Evolutionary conservation across 768 basidiomycete genomes (phyloP).

Genomic region (Amanita molliuscula): DNA sequence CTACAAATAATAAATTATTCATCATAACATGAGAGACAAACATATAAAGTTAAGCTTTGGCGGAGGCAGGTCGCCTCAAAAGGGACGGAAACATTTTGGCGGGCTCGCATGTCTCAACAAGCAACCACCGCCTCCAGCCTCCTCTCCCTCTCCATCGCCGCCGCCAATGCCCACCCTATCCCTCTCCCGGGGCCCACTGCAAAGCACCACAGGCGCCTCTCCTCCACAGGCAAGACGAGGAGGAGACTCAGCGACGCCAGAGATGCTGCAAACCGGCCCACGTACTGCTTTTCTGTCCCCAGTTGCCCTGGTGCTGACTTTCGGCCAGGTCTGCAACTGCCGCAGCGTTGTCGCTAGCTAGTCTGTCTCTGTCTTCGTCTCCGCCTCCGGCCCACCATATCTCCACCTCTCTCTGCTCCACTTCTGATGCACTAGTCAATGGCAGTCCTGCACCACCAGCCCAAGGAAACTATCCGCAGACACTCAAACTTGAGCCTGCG

Average conservation of each 20-base stretch:
- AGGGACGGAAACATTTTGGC: conserved; percentile 1
- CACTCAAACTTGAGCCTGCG: neutral
- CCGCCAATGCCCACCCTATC: conserved; percentile 39
- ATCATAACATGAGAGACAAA: too few relatives aligned
- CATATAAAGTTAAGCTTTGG: too few relatives aligned
- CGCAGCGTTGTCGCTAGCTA: conserved; percentile 32
- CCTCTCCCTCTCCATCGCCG: conserved; percentile 60
- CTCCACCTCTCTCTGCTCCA: neutral
- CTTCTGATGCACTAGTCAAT: neutral
- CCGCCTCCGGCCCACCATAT: conserved; percentile 17
- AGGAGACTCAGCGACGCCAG: conserved; percentile 71
- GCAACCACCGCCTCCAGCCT: conserved; percentile 28
- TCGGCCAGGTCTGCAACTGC: conserved; percentile 12
- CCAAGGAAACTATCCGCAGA: neutral
- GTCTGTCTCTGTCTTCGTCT: conserved; percentile 33
- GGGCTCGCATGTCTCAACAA: conserved; percentile 6
- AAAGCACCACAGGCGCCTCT: conserved; percentile 58
- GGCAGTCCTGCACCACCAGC: neutral
- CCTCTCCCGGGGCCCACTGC: conserved; percentile 15
- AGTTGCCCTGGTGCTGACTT: neutral
- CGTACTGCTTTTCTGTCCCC: conserved; percentile 34
- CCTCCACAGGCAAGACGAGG: conserved; percentile 60
- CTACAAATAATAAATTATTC: too few relatives aligned
- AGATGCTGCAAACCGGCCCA: conserved; percentile 65
- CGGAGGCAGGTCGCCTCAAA: neutral